Percentiles rank a stretch among this genome's conserved stretches.
These are phyloP conservation scores for Cydonia oblonga DNA, from an alignment of 331 rosid genomes.

Conservation along the genomic window DNA sequence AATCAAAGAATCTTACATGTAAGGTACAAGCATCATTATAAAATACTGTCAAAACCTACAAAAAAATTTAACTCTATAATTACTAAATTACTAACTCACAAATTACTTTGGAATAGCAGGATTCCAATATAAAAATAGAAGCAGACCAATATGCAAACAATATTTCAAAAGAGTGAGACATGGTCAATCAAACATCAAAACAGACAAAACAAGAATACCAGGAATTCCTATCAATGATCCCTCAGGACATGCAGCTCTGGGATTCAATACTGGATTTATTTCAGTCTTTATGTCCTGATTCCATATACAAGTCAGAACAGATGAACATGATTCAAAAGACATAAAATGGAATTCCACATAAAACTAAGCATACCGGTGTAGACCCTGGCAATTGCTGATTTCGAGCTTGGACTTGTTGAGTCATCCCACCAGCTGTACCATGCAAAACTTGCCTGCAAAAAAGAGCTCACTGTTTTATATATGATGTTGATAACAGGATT, in stretches of 20 bases:
- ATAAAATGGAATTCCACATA: conserved; percentile 7
- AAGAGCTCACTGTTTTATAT: neutral
- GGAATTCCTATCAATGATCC: conserved; percentile 85
- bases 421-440: conserved; percentile 73
- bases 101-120: neutral
- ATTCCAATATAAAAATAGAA: neutral
- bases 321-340: neutral
- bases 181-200: neutral
- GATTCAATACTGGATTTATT: conserved; percentile 76
- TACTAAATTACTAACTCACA: neutral
- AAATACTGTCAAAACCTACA: neutral
- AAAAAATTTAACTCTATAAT: neutral
- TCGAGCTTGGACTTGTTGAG: conserved; percentile 90
- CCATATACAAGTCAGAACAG: conserved; percentile 21
- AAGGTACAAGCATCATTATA: conserved; percentile 11
- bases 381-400: conserved; percentile 85
- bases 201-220: conserved; percentile 41
- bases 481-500: conserved; percentile 15
- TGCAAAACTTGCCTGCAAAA: conserved; percentile 89
- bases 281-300: conserved; percentile 89
- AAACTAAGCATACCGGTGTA: conserved; percentile 46
- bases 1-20: conserved; percentile 19
- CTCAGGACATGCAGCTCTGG: conserved; percentile 84
- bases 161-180: conserved; percentile 5
- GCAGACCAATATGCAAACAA: neutral